These are phyloP conservation scores for Chaetothyriales sp. DNA, from an alignment of 2,329 filamentous ascomycete genomes.

Conservation along the genomic window DNA sequence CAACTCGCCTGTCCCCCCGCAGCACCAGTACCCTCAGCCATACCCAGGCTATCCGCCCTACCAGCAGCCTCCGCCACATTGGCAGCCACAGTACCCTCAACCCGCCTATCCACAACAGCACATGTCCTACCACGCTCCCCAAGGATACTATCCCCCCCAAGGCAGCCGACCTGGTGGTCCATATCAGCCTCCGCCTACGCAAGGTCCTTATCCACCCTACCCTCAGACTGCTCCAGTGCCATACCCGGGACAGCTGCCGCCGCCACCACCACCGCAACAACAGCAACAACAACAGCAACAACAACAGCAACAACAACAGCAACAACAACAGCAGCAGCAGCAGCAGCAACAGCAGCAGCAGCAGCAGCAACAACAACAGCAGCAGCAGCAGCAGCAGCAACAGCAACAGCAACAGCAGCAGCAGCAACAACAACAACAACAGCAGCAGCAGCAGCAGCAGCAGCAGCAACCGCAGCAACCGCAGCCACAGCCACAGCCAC, in stretches of 20 bases:
- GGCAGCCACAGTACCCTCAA: constrained; percentile 11
- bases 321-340: not conserved
- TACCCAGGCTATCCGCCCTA: constrained; percentile 15
- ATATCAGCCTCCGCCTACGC: constrained; percentile 13
- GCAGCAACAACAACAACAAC: not conserved
- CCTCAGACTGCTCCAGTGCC: constrained; percentile 15
- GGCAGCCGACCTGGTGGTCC: constrained; percentile 5
- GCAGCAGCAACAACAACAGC: not conserved
- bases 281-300: not conserved
- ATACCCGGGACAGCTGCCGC: constrained; percentile 11
- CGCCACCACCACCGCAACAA: not conserved
- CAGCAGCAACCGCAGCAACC: not conserved
- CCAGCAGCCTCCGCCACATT: constrained; percentile 12
- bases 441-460: not conserved
- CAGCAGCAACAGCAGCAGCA: not conserved
- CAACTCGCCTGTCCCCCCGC: constrained; percentile 15
- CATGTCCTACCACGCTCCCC: constrained; percentile 6
- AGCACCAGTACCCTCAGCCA: constrained; percentile 7
- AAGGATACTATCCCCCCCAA: constrained; percentile 9
- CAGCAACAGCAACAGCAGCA: not conserved
- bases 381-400: not conserved
- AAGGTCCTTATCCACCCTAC: constrained; percentile 13
- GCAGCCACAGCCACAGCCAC: not conserved
- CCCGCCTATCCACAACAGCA: constrained; percentile 8
- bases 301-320: not conserved